Evolutionary conservation across 116 monocot genomes (phyloP), one percentile per base, ranked within the genome.

Genomic region (Cymodocea nodosa): DNA sequence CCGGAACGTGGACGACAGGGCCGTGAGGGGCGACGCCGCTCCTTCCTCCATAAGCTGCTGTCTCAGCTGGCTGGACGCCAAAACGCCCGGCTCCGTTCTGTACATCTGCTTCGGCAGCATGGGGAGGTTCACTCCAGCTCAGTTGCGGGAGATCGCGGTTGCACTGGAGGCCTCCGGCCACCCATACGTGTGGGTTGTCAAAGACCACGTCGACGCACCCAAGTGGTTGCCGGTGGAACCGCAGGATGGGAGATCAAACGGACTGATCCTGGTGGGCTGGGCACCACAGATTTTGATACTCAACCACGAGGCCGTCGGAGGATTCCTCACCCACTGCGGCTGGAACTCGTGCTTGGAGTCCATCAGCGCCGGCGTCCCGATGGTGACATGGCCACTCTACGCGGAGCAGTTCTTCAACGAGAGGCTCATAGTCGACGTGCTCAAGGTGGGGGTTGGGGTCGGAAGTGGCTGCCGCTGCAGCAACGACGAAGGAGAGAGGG

Each of bases 361-460:
- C 36, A 39, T 74, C 20, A 14, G 34, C 30, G 61, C 66, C 0
- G 76, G 81, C 4, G 72, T 81, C 25, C 73, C 76, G 15, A 66
- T 76, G 73, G 16, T 76, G 2, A 76, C 81, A 0, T 81, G 81
- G 76, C 76, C 80, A 7, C 51, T 50, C 18, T 71, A 64, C 58
- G 62, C 52, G 0, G 80, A 80, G 6, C 80, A 80, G 66, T 73
- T 73, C 63, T 35, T n/a, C 4, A 68, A 78, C 65, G 78, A 72
- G 72, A 68, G 23, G 67, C 5, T 72, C 50, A 11, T 78, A 4
- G 78, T 78, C 22, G 74, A 79, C 16, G 70, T 70, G 44, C 23
- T 79, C 11, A 25, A 52, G 48, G 55, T 74, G 20, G 79, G 74
- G 17, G 70, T 67, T 6, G 35, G 16, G 15, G 68, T 78, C 35